Evolutionary conservation across 164 flowering plant genomes (phyloP), one percentile per base, ranked within the genome.

Genomic region (Cinnamomum chago): DNA sequence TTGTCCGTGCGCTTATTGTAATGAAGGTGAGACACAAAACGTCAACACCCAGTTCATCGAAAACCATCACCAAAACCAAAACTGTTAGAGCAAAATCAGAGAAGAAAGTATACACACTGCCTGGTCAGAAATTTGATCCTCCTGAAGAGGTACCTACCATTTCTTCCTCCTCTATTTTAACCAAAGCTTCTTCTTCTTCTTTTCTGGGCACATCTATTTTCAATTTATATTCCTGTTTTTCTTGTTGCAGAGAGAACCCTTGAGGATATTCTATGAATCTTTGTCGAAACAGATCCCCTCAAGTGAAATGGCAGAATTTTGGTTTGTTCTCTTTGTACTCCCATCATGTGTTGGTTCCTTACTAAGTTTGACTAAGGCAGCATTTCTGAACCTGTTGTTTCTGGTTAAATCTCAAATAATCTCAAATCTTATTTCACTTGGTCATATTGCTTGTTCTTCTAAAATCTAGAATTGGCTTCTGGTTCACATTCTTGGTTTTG

Each of bases 241-340:
- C 58, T 72, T 25, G 77, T 50, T 50, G 75, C 97, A 95, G 99
- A 87, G 98, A 75, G 99, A 95, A 72, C 99, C 98, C 15, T 76
- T 92, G 78, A 84, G 98, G 85, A 93, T 95, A 79, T 95, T 95
- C 82, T 95, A 95, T 23, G 98, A 92, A 71, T 92, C 98, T 0
- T 77, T 93, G 71, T 90, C 86, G 6, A 77, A 90, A 77, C 99
- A 95, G 84, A 93, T 91, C 72, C 99, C 99, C 7, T 85, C 90
- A 7, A 95, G 98, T 80, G 97, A 92, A 85, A 95, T 95, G 99
- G 99, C 97, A 58, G 98, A 92, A 76, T 86, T 95, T 81, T 95
- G 99, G 98, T 95, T 78, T 76, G 96, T 78, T 72, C 2, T 25
- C 62, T 64, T 17, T 62, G 25, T 52, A 9, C 62, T n/a, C 58